A percentile compares a stretch with the other conserved stretches of the same genome.
Evolutionary conservation across 352 stramenopile species (phyloP).

Genomic region (Salisapilia sapeloensis): DNA sequence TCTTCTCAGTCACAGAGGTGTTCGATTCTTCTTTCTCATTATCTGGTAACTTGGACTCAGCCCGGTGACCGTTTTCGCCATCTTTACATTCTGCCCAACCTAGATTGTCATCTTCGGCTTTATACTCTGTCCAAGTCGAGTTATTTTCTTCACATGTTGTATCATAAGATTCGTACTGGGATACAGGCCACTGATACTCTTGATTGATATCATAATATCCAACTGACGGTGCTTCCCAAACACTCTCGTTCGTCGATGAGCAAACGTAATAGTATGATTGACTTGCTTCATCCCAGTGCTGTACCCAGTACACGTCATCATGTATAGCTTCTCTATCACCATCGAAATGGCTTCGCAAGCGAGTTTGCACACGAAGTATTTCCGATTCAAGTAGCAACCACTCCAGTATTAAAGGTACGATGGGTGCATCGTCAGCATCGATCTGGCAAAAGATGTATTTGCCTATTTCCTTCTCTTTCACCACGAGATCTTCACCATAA

Average conservation of each 20-base stretch:
- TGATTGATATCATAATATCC: slow-evolving; percentile 50
- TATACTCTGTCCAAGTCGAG: too few relatives aligned
- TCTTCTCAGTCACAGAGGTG: too few relatives aligned
- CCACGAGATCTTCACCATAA: slow-evolving; percentile 44
- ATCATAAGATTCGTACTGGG: slow-evolving; percentile 1
- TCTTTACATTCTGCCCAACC: too few relatives aligned
- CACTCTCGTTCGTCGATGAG: slow-evolving; percentile 26
- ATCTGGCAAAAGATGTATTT: slow-evolving; percentile 47
- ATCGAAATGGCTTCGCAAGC: slow-evolving; percentile 46
- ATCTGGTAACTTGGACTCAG: too few relatives aligned
- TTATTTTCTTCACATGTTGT: too few relatives aligned
- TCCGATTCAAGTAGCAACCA: slow-evolving; percentile 65
- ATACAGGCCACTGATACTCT: slow-evolving; percentile 16
- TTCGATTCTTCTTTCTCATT: too few relatives aligned
- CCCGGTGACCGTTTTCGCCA: too few relatives aligned
- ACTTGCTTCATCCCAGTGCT: slow-evolving; percentile 43
- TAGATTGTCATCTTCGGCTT: too few relatives aligned
- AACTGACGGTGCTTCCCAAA: slow-evolving; percentile 34
- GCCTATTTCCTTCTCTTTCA: slow-evolving; percentile 44
- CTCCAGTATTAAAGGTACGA: slow-evolving; percentile 52
- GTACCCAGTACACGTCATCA: slow-evolving; percentile 33
- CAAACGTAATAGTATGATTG: slow-evolving; percentile 52
- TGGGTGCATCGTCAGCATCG: slow-evolving; percentile 21
- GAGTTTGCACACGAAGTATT: slow-evolving; percentile 28
- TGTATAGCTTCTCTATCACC: slow-evolving; percentile 3